phyloP scores from a whole-genome alignment of 2,329 filamentous ascomycete genomes.

The Apiospora koreana region DNA sequence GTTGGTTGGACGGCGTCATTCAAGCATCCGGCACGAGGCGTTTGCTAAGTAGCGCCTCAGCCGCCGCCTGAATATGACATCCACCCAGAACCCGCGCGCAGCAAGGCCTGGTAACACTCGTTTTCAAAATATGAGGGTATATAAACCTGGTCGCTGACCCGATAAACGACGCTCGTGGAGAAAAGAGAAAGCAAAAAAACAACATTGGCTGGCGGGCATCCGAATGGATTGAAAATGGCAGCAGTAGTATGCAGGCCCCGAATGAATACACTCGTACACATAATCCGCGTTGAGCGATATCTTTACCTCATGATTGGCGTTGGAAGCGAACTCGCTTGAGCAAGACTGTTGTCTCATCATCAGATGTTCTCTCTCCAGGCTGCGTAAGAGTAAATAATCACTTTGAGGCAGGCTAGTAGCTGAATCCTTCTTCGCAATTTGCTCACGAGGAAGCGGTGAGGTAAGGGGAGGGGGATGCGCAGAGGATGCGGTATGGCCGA shows the following conservation, averaged over 20 bases:
- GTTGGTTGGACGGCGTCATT: background rate
- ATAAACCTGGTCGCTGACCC: background rate
- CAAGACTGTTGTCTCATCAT: background rate
- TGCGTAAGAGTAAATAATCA: background rate
- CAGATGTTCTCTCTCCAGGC: background rate
- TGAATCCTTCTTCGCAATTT: background rate
- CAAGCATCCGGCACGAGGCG: background rate
- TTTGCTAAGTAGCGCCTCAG: background rate
- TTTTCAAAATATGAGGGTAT: background rate
- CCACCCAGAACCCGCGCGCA: background rate
- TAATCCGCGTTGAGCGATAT: background rate
- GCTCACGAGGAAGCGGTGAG: background rate
- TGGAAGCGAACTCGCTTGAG: conserved; percentile 8
- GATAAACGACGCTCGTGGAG: background rate
- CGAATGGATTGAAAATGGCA: too few species aligned
- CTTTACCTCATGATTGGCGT: background rate
- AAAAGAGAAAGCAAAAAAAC: too few species aligned
- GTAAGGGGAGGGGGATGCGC: background rate
- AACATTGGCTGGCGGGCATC: background rate
- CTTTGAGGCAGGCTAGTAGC: background rate
- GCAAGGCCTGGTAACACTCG: background rate
- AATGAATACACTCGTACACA: background rate
- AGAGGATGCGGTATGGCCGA: background rate
- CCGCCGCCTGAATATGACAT: background rate
- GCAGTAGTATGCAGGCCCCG: too few species aligned